These are phyloP conservation scores for Hanseniaspora meyeri DNA, from an alignment of 805 yeast species.

Conservation along the genomic window DNA sequence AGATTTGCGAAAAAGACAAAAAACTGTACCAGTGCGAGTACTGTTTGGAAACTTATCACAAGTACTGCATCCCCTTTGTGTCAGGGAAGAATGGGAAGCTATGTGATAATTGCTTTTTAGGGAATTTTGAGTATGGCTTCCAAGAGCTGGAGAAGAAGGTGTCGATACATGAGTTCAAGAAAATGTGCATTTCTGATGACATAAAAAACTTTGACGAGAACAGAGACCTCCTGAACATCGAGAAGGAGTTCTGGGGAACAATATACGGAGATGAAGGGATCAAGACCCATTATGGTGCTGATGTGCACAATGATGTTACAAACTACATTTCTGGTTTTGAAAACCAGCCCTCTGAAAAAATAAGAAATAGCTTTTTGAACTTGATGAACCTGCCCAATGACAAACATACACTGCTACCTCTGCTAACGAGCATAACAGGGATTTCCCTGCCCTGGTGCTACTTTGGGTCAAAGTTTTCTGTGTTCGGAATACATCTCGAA, in stretches of 20 bases:
- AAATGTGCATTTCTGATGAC: constrained; percentile 41
- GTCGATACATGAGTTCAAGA: constrained; percentile 47
- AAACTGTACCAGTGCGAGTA: constrained; percentile 7
- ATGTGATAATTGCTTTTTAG: constrained; percentile 73
- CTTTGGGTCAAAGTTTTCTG: constrained; percentile 76
- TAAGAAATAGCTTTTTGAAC: constrained; percentile 56
- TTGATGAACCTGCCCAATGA: constrained; percentile 60
- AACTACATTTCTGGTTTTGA: constrained; percentile 45
- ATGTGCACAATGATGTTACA: constrained; percentile 43
- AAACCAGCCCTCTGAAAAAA: constrained; percentile 27
- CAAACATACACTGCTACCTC: constrained; percentile 55
- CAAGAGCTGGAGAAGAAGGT: constrained; percentile 51
- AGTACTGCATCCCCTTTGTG: constrained; percentile 1
- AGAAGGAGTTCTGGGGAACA: constrained; percentile 56
- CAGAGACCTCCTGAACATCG: constrained; percentile 35
- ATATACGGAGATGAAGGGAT: constrained; percentile 34
- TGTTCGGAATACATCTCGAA: constrained; percentile 95
- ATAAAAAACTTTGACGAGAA: constrained; percentile 30
- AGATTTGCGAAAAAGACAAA: background rate
- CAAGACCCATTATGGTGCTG: constrained; percentile 74
- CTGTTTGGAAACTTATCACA: constrained; percentile 11
- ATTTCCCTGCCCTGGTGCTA: constrained; percentile 95
- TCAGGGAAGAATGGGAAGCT: constrained; percentile 41
- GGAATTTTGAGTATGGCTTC: constrained; percentile 80
- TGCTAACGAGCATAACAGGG: constrained; percentile 64